Percentiles rank a stretch among this genome's conserved stretches.
Evolutionary conservation across 805 yeast genomes (phyloP).

Genomic region (Candida ovalis): DNA sequence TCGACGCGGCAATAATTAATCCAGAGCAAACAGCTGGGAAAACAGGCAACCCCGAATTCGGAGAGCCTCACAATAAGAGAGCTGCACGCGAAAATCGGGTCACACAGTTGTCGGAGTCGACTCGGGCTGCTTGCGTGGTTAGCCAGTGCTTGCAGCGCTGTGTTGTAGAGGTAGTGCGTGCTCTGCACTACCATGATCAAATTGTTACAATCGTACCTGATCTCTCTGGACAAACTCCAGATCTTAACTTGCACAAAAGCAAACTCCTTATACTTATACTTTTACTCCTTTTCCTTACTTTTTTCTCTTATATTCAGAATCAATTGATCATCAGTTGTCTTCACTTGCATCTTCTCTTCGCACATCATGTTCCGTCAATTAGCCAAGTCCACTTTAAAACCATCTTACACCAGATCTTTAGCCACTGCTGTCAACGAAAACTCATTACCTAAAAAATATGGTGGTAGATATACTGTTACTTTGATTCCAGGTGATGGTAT

Average conservation of each 20-base stretch:
- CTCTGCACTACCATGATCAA: no score
- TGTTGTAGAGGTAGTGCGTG: background rate
- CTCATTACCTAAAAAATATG: slow-evolving; percentile 80
- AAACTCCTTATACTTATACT: no score
- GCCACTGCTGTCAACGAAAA: slow-evolving; percentile 29
- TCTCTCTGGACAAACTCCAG: no score
- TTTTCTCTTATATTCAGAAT: no score
- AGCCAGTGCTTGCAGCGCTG: background rate
- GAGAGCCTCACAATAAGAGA: background rate
- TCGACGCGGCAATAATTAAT: no score
- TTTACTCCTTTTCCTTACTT: no score
- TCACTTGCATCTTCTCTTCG: background rate
- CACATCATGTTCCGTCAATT: slow-evolving; percentile 26
- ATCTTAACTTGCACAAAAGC: no score
- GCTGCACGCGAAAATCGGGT: background rate
- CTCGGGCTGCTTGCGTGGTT: background rate
- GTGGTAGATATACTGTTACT: slow-evolving; percentile 92
- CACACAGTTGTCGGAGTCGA: slow-evolving; percentile 1
- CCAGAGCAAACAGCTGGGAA: no score
- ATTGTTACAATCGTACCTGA: no score
- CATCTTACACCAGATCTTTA: slow-evolving; percentile 22
- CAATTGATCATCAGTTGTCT: background rate
- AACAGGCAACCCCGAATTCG: slow-evolving; percentile 1
- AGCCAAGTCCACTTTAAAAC: slow-evolving; percentile 16
- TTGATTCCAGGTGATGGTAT: slow-evolving; percentile 98